Base-by-base conservation (phyloP, 2,329 filamentous ascomycete species). In the Diplodia scrobiculata region DNA sequence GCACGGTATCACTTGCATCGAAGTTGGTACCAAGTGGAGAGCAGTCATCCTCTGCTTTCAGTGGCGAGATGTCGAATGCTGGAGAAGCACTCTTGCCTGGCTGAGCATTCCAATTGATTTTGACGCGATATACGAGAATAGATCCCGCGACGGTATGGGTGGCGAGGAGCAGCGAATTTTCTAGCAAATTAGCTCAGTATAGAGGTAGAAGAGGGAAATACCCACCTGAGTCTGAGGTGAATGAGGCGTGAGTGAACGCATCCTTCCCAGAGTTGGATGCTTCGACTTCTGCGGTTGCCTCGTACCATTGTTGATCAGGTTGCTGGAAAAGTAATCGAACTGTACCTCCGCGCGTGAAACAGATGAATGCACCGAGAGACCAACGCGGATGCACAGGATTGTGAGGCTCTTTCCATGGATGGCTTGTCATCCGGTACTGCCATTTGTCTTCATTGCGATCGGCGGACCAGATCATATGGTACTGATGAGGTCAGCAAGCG, bases 251-350 rank as follows among this genome's bases (percentile, higher is more conserved):
- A 1, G 75, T 78, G 41, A 79, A 78, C 6, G 73, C 66, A 64
- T 76, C 76, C 45, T 73, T 87, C 0, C 89, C 87, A 38, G 87
- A 87, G 32, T 87, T 84, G 66, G 91, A 83, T 68, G 87, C 88
- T 73, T 93, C 90, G 41, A 96, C 78, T 69, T 94, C 90, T n/a
- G 89, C 80, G 2, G 84, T 85, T 0, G 87, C 85, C 73, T 96
- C 91, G 68, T 89, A 86, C 79, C 91, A 89, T 71, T 86, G 86
- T 66, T 83, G 85, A 74, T 88, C 91, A 51, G 86, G 87, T 69
- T 93, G 91, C 48, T 90, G 86, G 79, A 89, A 97, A 58, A 93
- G 84, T 72, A 97, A 82, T 72, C 88, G 89, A 65, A 97, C 81
- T 55, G 86, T 79, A 7, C 91, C 91, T 70, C 87, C 87, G 52